These are phyloP conservation scores for Lachnellula hyalina DNA, from an alignment of 2,329 filamentous ascomycete species.

Conservation along the genomic window DNA sequence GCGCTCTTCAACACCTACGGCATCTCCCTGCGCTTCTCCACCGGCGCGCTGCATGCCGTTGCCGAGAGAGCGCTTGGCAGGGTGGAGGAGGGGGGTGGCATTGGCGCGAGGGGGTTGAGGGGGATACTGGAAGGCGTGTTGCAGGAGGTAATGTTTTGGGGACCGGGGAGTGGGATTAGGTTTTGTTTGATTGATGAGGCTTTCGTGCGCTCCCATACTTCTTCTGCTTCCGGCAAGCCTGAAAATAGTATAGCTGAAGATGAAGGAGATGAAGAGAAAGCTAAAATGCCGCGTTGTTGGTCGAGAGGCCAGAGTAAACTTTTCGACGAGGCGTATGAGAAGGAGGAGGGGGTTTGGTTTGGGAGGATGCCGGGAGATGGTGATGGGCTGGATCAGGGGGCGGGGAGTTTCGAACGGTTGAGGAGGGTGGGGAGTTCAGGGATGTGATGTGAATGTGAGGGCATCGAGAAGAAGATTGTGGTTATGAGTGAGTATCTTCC, in stretches of 20 bases:
- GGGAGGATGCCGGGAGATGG: slow-evolving; percentile 1
- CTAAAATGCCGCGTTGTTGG: slow-evolving; percentile 44
- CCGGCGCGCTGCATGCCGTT: slow-evolving; percentile 72
- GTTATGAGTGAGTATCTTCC: too few species aligned
- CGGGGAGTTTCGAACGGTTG: slow-evolving; percentile 23
- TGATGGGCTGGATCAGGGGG: background rate
- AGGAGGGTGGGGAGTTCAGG: slow-evolving; percentile 25
- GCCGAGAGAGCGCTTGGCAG: slow-evolving; percentile 48
- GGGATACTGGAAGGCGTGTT: slow-evolving; percentile 77
- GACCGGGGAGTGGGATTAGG: slow-evolving; percentile 55
- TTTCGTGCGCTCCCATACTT: slow-evolving; percentile 14
- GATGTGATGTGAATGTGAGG: slow-evolving; percentile 13
- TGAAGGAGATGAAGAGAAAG: slow-evolving; percentile 46
- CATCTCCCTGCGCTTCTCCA: slow-evolving; percentile 76
- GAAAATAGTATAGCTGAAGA: background rate
- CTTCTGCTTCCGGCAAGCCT: too few species aligned
- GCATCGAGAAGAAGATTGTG: too few species aligned
- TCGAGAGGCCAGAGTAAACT: slow-evolving; percentile 66
- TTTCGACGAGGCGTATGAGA: slow-evolving; percentile 60
- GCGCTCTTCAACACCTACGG: slow-evolving; percentile 74
- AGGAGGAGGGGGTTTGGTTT: slow-evolving; percentile 46
- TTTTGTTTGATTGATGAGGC: slow-evolving; percentile 69
- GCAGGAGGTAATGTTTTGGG: slow-evolving; percentile 76
- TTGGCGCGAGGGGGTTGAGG: slow-evolving; percentile 73
- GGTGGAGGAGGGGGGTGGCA: slow-evolving; percentile 48